A percentile compares a stretch with the other conserved stretches of the same genome.
Conservation (phyloP, 345 rosid species). For the Eucalyptus brandiana region DNA sequence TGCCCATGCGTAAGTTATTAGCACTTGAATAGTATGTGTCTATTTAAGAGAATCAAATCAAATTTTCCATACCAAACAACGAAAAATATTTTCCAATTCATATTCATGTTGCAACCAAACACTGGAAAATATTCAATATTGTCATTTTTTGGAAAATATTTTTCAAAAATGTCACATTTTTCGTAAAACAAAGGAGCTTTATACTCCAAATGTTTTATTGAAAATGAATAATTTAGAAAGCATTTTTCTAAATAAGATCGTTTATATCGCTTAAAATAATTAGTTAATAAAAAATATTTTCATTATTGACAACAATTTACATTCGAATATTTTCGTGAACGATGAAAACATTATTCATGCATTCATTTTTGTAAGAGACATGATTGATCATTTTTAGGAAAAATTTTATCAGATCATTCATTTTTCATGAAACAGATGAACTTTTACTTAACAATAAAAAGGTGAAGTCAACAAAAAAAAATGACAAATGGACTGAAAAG, state of each 20-base stretch:
- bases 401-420: not conserved
- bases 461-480: not conserved
- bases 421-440: not conserved
- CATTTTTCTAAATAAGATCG: not conserved
- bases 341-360: not conserved
- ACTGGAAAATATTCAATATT: too few relatives aligned
- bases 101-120: not conserved
- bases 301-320: not conserved
- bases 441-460: not conserved
- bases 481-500: not conserved
- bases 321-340: not conserved
- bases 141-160: not conserved
- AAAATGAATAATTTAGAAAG: not conserved
- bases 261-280: not conserved
- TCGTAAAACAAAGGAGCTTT: not conserved
- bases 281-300: not conserved
- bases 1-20: not conserved
- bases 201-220: not conserved
- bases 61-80: not conserved
- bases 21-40: not conserved
- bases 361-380: not conserved
- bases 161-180: not conserved
- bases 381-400: not conserved
- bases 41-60: not conserved
- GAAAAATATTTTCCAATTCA: not conserved